A percentile compares a stretch with the other conserved stretches of the same genome.
Evolutionary conservation across 345 rosid species (phyloP).

Genomic region (Eucalyptus curtisii): DNA sequence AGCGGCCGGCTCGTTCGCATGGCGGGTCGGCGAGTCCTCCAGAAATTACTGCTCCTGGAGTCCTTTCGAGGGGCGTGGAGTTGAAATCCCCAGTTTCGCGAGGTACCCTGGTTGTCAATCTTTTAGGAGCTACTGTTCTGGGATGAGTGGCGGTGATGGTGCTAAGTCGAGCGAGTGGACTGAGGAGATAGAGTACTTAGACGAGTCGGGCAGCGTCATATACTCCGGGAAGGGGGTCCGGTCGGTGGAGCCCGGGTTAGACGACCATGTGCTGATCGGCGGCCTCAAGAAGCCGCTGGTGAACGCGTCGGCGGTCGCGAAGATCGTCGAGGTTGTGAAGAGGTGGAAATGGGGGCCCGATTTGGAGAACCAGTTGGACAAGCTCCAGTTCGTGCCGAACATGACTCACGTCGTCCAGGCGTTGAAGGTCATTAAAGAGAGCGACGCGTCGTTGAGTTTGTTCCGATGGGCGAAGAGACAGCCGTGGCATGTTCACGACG

Average conservation of each 20-base stretch:
- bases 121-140: constrained; percentile 43
- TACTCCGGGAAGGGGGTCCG: constrained; percentile 79
- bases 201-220: constrained; percentile 79
- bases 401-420: constrained; percentile 77
- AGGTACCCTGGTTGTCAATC: neutral
- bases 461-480: constrained; percentile 89
- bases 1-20: neutral
- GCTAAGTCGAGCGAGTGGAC: constrained; percentile 44
- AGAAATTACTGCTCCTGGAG: neutral
- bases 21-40: neutral
- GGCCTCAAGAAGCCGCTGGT: constrained; percentile 65
- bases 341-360: constrained; percentile 99
- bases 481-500: constrained; percentile 58
- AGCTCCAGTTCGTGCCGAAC: constrained; percentile 72
- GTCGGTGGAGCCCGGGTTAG: constrained; percentile 78
- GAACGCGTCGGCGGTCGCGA: constrained; percentile 74
- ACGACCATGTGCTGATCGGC: constrained; percentile 84
- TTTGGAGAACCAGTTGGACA: constrained; percentile 75
- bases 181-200: constrained; percentile 82
- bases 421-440: constrained; percentile 49
- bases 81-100: neutral
- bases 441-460: constrained; percentile 62
- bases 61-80: neutral
- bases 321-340: constrained; percentile 83
- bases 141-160: constrained; percentile 7